Conservation (phyloP, 202 grass and related monocot genomes). For the Elaeis oleifera region DNA sequence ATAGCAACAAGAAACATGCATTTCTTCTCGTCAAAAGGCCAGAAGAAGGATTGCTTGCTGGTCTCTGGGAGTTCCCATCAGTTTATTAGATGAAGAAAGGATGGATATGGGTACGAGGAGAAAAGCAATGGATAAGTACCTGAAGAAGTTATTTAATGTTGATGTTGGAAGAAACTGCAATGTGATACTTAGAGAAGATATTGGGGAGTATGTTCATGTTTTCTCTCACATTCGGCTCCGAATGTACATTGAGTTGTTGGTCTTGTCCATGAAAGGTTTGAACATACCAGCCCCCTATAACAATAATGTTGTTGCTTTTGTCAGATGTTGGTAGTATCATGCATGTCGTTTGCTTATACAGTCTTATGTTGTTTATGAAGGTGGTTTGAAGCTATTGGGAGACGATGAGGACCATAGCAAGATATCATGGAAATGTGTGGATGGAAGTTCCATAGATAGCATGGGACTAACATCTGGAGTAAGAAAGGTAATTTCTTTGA, state of each 20-base stretch:
- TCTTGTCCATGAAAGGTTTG: slow-evolving; percentile 62
- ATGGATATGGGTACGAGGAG: slow-evolving; percentile 39
- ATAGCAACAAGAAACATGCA: slow-evolving; percentile 4
- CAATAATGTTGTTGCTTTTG: neutral
- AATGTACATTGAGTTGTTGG: slow-evolving; percentile 82
- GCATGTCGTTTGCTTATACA: neutral
- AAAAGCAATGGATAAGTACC: slow-evolving; percentile 66
- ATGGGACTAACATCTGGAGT: slow-evolving; percentile 84
- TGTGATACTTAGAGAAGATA: slow-evolving; percentile 54
- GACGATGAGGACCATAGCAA: slow-evolving; percentile 16
- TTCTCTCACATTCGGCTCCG: slow-evolving; percentile 85
- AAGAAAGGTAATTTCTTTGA: slow-evolving; percentile 49
- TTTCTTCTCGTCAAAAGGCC: slow-evolving; percentile 79
- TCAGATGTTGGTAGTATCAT: neutral
- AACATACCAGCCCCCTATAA: neutral
- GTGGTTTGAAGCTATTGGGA: slow-evolving; percentile 29
- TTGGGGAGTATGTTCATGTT: slow-evolving; percentile 76
- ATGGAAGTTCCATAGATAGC: slow-evolving; percentile 38
- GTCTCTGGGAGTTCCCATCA: slow-evolving; percentile 91
- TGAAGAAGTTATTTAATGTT: slow-evolving; percentile 41
- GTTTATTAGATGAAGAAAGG: slow-evolving; percentile 43
- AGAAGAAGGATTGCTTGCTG: slow-evolving; percentile 77
- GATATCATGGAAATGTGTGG: slow-evolving; percentile 38
- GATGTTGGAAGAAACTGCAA: slow-evolving; percentile 13
- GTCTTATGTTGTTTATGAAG: slow-evolving; percentile 28